phyloP scores from a whole-genome alignment of 2,329 filamentous ascomycete species.

The Colletotrichum spinosum region DNA sequence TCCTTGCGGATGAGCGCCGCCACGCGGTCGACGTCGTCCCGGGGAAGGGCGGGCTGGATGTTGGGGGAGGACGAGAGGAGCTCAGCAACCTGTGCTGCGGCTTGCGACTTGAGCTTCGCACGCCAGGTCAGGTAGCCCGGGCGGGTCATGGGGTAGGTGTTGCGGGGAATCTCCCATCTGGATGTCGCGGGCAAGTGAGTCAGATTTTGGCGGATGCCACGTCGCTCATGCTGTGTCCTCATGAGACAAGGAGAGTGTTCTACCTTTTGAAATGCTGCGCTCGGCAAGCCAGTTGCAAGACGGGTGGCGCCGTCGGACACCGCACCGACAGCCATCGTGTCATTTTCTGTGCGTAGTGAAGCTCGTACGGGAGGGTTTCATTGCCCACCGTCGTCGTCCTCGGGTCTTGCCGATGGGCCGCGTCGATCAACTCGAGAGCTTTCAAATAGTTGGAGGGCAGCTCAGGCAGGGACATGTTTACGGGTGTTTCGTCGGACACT shows the following conservation, averaged over 20 bases:
- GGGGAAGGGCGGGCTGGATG: conserved; percentile 52
- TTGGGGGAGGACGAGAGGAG: conserved; percentile 56
- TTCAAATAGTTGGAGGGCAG: conserved; percentile 55
- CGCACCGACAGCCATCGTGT: conserved; percentile 76
- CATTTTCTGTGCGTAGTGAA: conserved; percentile 86
- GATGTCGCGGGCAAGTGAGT: conserved; percentile 17
- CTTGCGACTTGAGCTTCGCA: conserved; percentile 77
- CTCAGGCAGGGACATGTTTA: conserved; percentile 40
- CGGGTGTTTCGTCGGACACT: not conserved
- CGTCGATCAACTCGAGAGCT: conserved; percentile 78
- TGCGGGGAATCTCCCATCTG: conserved; percentile 83
- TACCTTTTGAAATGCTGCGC: conserved; percentile 85
- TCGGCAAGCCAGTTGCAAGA: conserved; percentile 80
- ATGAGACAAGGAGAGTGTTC: conserved; percentile 7
- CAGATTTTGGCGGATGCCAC: conserved; percentile 10
- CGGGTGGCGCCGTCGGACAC: conserved; percentile 70
- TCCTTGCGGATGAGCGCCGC: conserved; percentile 84
- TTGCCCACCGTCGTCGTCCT: conserved; percentile 54
- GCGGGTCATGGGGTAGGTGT: conserved; percentile 78
- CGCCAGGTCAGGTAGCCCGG: conserved; percentile 86
- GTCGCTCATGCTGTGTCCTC: conserved; percentile 1
- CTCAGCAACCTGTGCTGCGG: conserved; percentile 64
- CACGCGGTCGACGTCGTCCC: conserved; percentile 70
- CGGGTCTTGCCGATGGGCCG: conserved; percentile 60
- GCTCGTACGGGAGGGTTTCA: conserved; percentile 74